A percentile compares a stretch with the other conserved stretches of the same genome.
phyloP scores from a whole-genome alignment of 257 asterid genomes.

The Plantago ovata region DNA sequence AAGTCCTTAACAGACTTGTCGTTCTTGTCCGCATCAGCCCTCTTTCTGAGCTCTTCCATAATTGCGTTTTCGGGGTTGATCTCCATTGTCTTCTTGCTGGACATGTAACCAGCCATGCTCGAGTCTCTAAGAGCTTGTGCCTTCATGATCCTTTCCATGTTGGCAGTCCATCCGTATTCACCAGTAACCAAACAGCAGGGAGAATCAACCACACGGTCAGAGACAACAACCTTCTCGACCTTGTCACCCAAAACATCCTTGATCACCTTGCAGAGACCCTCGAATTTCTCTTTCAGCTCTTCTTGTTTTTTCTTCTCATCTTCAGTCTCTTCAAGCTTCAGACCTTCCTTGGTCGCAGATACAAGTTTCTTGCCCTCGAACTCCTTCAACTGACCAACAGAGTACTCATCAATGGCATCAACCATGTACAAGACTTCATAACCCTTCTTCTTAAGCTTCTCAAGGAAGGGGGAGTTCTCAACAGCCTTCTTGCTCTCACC shows the following conservation, averaged over 20 bases:
- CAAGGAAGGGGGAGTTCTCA: constrained; percentile 64
- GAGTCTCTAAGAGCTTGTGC: constrained; percentile 51
- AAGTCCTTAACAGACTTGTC: constrained; percentile 52
- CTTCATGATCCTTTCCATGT: constrained; percentile 28
- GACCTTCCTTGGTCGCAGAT: constrained; percentile 64
- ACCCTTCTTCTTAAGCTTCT: constrained; percentile 54
- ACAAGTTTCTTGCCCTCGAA: constrained; percentile 55
- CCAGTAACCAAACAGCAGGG: constrained; percentile 63
- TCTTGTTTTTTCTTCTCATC: constrained; percentile 48
- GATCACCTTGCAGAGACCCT: constrained; percentile 57
- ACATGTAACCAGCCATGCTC: constrained; percentile 59
- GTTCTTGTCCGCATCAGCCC: constrained; percentile 62
- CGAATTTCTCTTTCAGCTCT: constrained; percentile 36
- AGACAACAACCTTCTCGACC: constrained; percentile 49
- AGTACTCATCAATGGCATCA: constrained; percentile 59
- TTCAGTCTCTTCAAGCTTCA: constrained; percentile 56
- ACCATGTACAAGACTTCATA: constrained; percentile 55
- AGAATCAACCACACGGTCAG: constrained; percentile 58
- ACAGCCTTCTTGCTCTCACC: constrained; percentile 66
- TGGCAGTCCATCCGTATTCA: constrained; percentile 47
- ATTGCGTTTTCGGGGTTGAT: constrained; percentile 56
- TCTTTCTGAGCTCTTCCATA: constrained; percentile 60
- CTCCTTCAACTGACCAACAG: constrained; percentile 54
- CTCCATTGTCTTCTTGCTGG: constrained; percentile 62
- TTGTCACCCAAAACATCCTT: constrained; percentile 58